Evolutionary conservation across 2,329 filamentous ascomycete genomes (phyloP), one percentile per base, ranked within the genome.

Genomic region (Aspergillus luchuensis): DNA sequence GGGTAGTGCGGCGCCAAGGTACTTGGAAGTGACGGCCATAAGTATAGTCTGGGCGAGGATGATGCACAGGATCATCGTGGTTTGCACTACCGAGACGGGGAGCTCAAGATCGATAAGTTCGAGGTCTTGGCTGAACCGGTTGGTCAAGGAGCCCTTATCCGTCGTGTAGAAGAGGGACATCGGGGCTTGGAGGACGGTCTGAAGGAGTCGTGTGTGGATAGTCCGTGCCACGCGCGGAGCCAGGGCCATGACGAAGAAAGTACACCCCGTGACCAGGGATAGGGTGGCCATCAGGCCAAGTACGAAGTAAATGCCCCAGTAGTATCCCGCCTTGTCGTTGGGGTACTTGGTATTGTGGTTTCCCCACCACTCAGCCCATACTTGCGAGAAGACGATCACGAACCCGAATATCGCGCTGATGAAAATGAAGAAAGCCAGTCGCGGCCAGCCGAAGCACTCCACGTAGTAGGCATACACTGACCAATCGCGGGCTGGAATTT

Each of bases 61-160:
- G 57, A 62, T 8, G 66, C 67, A 53, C 63, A 38, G 38, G 13
- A 47, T 47, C 51, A 58, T 19, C 28, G 50, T 17, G 15, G 53
- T 43, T 39, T 38, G 23, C 13, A 49, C 33, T 5, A 38, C n/a
- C 28, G 66, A 72, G 25, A 74, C 61, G 3, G 77, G 76, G 10
- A 82, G 68, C 52, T 78, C 72, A 66, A 73, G 76, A 50, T 82
- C 80, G 13, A 82, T 77, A 19, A 82, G 68, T 54, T 74, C 68
- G 6, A 82, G 71, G 66, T 82, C 80, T 61, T 81, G 79, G 23
- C 64, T 67, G 55, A 66, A 66, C 0, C 62, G 59, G 17, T 58
- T 64, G 11, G 53, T 48, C 4, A 57, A 54, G 8, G 54, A 36
- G 2, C 60, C 61, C 5, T 28, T 57, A 11, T 63, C 61, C 10